Conservation (phyloP, 2,329 filamentous ascomycete genomes). For the Trichophyton benhamiae region DNA sequence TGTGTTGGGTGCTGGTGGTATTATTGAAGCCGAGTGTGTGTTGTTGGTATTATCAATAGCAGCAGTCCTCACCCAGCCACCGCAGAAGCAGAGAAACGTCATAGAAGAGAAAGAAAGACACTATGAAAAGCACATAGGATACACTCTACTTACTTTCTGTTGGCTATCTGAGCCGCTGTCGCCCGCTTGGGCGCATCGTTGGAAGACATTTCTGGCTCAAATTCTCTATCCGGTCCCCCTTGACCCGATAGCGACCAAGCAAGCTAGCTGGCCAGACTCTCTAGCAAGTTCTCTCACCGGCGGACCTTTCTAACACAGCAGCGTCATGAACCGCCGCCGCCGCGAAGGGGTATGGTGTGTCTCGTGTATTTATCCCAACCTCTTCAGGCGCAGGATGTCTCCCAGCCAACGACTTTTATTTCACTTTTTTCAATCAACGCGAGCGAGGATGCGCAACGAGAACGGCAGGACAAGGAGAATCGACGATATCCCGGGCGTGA, state of each 20-base stretch:
- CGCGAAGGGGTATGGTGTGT: neutral
- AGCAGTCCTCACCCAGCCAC: neutral
- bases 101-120: neutral
- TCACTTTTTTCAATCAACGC: neutral
- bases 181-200: conserved; percentile 39
- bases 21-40: neutral
- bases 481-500: neutral
- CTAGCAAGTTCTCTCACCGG: neutral
- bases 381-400: neutral
- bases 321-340: neutral
- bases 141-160: conserved; percentile 40
- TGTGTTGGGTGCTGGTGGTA: neutral
- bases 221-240: conserved; percentile 22
- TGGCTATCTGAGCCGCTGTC: conserved; percentile 43
- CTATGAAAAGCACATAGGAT: neutral
- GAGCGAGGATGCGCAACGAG: neutral
- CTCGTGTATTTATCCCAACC: neutral
- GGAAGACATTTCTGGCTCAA: conserved; percentile 28
- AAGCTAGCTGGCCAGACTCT: conserved; percentile 20
- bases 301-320: neutral
- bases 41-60: neutral
- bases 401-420: neutral
- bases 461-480: neutral
- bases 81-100: neutral
- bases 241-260: neutral